Base-by-base conservation (phyloP, 1,284 basidiomycete species). In the Cerrena zonata region DNA sequence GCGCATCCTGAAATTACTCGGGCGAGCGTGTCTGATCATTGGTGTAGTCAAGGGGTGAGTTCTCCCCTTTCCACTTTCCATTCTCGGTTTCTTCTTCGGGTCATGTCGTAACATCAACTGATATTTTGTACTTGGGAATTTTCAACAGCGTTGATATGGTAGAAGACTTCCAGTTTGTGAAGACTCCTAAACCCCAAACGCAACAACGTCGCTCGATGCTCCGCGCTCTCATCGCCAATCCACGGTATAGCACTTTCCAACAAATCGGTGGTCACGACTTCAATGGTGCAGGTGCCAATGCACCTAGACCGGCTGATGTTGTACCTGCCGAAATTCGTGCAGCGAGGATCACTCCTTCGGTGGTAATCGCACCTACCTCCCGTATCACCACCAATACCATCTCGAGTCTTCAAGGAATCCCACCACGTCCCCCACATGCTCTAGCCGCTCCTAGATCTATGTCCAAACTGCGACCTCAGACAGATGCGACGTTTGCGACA, bases 21-120 rank as follows among this genome's bases (percentile, higher is more conserved):
- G 74, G 2, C 72, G 84, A 36, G 74, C 69, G 0, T 74, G 68
- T 55, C 59, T 89, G 11, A 74, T 79, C 52, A 73, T 82, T 49
- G 86, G 86, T 21, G 58, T 82, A 18, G 65, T 80, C 27, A 82
- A 82, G 68, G 86, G 85, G 84, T 86, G 55, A 51, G 79, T 67
- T 15, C n/a, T n/a, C 18, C 36, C 27, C 27, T 1, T 18, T 13
- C n/a, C n/a, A n/a, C n/a, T n/a, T n/a, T n/a, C n/a, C n/a, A n/a
- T n/a, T n/a, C n/a, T n/a, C n/a, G n/a, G n/a, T n/a, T n/a, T n/a
- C n/a, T n/a, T n/a, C n/a, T n/a, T n/a, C n/a, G n/a, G n/a, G n/a
- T n/a, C n/a, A n/a, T n/a, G n/a, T n/a, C n/a, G n/a, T n/a, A n/a
- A n/a, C n/a, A n/a, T n/a, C n/a, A 44, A 18, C 24, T 48, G 15